Conservation (phyloP, 2,329 filamentous ascomycete genomes). For the Metarhizium humberi region DNA sequence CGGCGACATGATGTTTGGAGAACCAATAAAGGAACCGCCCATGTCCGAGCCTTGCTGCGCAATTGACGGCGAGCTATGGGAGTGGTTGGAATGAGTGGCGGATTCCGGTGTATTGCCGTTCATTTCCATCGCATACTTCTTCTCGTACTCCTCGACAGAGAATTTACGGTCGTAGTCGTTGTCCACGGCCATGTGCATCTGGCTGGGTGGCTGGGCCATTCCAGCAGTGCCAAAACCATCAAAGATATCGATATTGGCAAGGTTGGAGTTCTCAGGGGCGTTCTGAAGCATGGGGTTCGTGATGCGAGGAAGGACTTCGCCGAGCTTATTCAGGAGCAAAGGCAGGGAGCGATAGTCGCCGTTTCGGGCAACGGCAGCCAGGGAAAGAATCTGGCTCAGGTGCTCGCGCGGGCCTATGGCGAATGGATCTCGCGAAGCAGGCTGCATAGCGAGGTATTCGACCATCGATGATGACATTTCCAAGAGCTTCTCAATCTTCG, state of each 20-base stretch:
- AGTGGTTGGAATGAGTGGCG: conserved; percentile 19
- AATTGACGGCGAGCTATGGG: conserved; percentile 19
- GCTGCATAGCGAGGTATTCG: conserved; percentile 61
- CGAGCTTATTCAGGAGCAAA: conserved; percentile 65
- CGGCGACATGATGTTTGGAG: conserved; percentile 45
- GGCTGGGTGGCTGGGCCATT: conserved; percentile 42
- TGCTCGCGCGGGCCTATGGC: conserved; percentile 62
- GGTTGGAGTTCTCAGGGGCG: conserved; percentile 42
- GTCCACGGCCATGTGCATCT: conserved; percentile 34
- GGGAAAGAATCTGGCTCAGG: conserved; percentile 57
- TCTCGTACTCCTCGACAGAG: conserved; percentile 32
- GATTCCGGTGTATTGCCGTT: conserved; percentile 25
- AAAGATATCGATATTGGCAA: conserved; percentile 52
- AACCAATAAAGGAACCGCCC: conserved; percentile 41
- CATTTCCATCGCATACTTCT: conserved; percentile 28
- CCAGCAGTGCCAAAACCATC: conserved; percentile 56
- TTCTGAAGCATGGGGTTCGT: conserved; percentile 51
- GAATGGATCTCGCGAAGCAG: conserved; percentile 52
- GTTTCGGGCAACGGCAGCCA: conserved; percentile 62
- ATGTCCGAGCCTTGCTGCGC: conserved; percentile 24
- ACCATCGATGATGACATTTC: conserved; percentile 65
- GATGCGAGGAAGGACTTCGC: conserved; percentile 58
- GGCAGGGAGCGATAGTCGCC: conserved; percentile 71
- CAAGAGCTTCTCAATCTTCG: conserved; percentile 67
- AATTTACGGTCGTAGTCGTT: conserved; percentile 38